phyloP scores from a whole-genome alignment of 257 asterid genomes.

The Apocynum venetum region DNA sequence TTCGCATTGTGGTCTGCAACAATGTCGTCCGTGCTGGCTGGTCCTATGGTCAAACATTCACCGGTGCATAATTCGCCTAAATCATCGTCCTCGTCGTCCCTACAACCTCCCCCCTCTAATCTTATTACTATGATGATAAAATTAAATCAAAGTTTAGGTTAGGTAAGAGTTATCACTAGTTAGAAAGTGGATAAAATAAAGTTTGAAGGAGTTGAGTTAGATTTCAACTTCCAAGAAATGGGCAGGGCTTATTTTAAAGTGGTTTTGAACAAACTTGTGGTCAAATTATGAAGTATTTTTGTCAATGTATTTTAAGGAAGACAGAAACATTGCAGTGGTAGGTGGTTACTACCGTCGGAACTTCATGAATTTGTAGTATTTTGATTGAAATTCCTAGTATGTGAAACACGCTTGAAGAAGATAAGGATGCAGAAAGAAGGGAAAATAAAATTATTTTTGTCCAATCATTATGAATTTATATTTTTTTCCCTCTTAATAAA shows the following conservation, averaged over 20 bases:
- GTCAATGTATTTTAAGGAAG: constrained; percentile 25
- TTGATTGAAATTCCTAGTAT: no score
- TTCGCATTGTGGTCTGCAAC: constrained; percentile 25
- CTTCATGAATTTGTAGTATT: constrained; percentile 5
- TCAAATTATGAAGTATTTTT: constrained; percentile 8
- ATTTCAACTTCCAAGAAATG: constrained; percentile 2
- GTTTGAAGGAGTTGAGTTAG: no score
- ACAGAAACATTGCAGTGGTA: constrained; percentile 19
- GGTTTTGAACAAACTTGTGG: constrained; percentile 15
- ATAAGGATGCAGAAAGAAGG: no score
- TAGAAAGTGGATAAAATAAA: background rate
- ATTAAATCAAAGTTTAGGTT: background rate
- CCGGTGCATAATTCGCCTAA: constrained; percentile 34
- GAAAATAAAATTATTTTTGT: no score
- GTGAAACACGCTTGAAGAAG: no score
- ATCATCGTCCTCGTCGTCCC: background rate
- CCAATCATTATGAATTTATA: no score
- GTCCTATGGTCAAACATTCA: constrained; percentile 45
- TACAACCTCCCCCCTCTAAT: no score
- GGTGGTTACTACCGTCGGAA: constrained; percentile 19
- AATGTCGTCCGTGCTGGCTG: constrained; percentile 35
- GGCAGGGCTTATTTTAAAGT: constrained; percentile 20
- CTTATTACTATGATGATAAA: background rate
- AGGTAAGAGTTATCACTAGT: no score
- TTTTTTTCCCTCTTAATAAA: no score